Evolutionary conservation across 768 basidiomycete genomes (phyloP).

Genomic region (Phlebiopsis gigantea): DNA sequence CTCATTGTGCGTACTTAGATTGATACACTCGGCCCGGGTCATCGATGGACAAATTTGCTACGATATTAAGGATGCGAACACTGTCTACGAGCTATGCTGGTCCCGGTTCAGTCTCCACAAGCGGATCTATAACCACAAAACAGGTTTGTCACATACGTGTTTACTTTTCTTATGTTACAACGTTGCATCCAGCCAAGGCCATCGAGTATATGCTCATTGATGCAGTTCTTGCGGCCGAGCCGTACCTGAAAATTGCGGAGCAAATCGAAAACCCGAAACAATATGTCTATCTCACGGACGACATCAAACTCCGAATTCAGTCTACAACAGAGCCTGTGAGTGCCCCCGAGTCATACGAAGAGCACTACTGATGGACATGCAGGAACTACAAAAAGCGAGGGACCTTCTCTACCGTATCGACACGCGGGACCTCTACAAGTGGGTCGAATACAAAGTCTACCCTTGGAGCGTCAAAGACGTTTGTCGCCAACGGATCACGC

Average conservation of each 20-base stretch:
- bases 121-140: conserved; percentile 77
- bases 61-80: conserved; percentile 75
- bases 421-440: conserved; percentile 60
- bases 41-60: conserved; percentile 74
- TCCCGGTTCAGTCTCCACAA: conserved; percentile 80
- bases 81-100: conserved; percentile 68
- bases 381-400: conserved; percentile 59
- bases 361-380: conserved; percentile 2
- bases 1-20: conserved; percentile 32
- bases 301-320: conserved; percentile 59
- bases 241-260: conserved; percentile 52
- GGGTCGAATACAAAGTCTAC: conserved; percentile 61
- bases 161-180: background rate
- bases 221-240: conserved; percentile 65
- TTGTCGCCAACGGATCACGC: conserved; percentile 29
- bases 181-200: conserved; percentile 42
- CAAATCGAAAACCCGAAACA: conserved; percentile 50
- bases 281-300: conserved; percentile 64
- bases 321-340: conserved; percentile 44
- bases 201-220: conserved; percentile 87
- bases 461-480: conserved; percentile 25
- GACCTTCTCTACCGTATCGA: conserved; percentile 58
- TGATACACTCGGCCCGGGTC: conserved; percentile 72
- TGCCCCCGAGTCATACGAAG: background rate
- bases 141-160: conserved; percentile 35